Evolutionary conservation across 2,329 filamentous ascomycete species (phyloP), one percentile per base, ranked within the genome.

Genomic region (Boeremia exigua): DNA sequence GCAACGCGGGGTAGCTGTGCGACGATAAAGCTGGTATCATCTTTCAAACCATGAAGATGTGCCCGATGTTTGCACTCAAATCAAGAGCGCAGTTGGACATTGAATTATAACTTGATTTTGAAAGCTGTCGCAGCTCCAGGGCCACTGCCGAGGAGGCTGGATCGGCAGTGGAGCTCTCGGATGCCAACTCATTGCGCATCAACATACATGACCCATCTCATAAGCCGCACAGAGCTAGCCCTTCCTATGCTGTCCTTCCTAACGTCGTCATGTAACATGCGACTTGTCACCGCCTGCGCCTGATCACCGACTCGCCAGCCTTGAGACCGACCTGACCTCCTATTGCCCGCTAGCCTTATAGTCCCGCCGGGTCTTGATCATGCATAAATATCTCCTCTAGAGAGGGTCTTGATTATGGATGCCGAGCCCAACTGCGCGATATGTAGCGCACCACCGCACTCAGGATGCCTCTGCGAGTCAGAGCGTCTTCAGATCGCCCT

Each of bases 371-470:
- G 57, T 58, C 51, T 53, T 63, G 62, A 69, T 57, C 53, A 74
- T 75, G 70, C 65, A 57, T 60, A 61, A 57, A 54, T 57, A 48
- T 62, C 59, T 59, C 40, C 50, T 55, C 59, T 65, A 65, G 65
- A 69, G 58, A 62, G 51, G 59, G 48, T 62, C 58, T 53, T 60
- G 51, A 62, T 68, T 34, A 75, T 75, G 72, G 73, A 77, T 66
- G 68, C 68, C 50, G 67, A 68, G 63, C 74, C 74, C 17, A 77
- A 74, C 61, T 77, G 74, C 61, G 74, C 74, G 54, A 77, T 77
- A 58, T 77, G 74, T 63, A 74, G 74, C 69, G 74, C 72, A 51
- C 73, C 73, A 32, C 65, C 71, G 34, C 70, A 73, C 54, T 69
- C 73, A 47, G 74, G 75, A 69, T 77, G 74, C 58, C 68, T 71